These are phyloP conservation scores for Leccinum variicolor DNA, from an alignment of 768 basidiomycete genomes.

Conservation along the genomic window DNA sequence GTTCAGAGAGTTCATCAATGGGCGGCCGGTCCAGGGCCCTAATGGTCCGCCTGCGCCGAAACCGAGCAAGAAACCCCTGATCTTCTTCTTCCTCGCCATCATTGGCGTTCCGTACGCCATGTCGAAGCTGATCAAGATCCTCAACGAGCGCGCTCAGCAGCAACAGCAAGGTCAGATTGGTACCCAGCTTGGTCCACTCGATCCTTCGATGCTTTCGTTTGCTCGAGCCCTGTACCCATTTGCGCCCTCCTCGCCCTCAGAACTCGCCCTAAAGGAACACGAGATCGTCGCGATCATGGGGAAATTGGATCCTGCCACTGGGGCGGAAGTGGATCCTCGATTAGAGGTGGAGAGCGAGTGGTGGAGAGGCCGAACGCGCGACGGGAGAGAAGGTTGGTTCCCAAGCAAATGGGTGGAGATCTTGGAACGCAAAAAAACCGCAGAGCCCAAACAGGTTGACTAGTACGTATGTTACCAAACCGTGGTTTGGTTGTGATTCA, in stretches of 20 bases:
- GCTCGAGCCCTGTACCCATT: conserved; percentile 82
- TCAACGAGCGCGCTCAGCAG: conserved; percentile 59
- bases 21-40: conserved; percentile 54
- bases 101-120: conserved; percentile 93
- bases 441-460: conserved; percentile 40
- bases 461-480: conserved; percentile 14
- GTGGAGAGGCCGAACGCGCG: conserved; percentile 93
- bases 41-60: conserved; percentile 42
- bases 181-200: conserved; percentile 49
- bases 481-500: not conserved
- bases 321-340: conserved; percentile 64
- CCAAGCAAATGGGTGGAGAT: conserved; percentile 85
- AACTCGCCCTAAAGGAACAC: conserved; percentile 79
- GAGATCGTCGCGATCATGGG: conserved; percentile 93
- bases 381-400: conserved; percentile 94
- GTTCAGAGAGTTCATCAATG: conserved; percentile 75
- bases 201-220: conserved; percentile 80
- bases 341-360: conserved; percentile 68
- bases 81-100: conserved; percentile 91
- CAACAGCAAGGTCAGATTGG: conserved; percentile 39
- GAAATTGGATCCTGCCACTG: conserved; percentile 69
- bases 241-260: conserved; percentile 66
- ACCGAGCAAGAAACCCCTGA: conserved; percentile 83
- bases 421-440: conserved; percentile 44
- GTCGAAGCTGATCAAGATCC: conserved; percentile 79